These are phyloP conservation scores for Dalbergia cultrata DNA, from an alignment of 306 rosid species.

Conservation along the genomic window DNA sequence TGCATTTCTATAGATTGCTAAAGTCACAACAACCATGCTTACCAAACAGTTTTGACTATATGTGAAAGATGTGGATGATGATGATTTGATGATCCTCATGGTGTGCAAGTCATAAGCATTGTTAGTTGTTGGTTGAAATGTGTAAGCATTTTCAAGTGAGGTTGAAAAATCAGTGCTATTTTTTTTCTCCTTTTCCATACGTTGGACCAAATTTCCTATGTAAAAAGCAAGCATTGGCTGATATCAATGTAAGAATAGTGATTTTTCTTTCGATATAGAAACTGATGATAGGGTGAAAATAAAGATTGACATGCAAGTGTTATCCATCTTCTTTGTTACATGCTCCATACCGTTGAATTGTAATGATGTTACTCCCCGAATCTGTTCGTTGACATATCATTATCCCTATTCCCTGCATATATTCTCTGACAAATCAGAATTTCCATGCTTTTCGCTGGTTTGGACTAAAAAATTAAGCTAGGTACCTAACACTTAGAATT, in stretches of 20 bases:
- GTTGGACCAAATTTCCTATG: conserved; percentile 33
- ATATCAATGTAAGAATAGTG: conserved; percentile 46
- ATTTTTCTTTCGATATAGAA: conserved; percentile 32
- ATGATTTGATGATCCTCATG: neutral
- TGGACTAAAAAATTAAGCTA: neutral
- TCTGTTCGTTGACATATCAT: conserved; percentile 3
- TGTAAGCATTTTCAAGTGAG: conserved; percentile 40
- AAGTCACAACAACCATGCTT: conserved; percentile 46
- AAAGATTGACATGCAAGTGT: neutral
- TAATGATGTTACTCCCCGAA: neutral
- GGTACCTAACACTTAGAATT: neutral
- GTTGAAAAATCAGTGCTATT: conserved; percentile 14
- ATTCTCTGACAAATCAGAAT: neutral
- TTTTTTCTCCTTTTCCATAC: neutral
- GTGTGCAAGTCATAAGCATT: conserved; percentile 29
- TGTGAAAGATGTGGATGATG: conserved; percentile 21
- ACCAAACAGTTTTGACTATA: conserved; percentile 44
- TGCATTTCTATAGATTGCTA: conserved; percentile 90
- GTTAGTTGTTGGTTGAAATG: conserved; percentile 12
- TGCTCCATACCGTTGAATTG: neutral
- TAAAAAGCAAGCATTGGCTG: conserved; percentile 28
- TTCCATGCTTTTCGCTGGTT: neutral
- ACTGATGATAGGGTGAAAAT: conserved; percentile 12
- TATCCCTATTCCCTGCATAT: neutral
- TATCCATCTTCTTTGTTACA: neutral